A percentile compares a stretch with the other conserved stretches of the same genome.
phyloP scores from a whole-genome alignment of 225 moss, liverwort and hornwort species.

The Marchantia paleacea region DNA sequence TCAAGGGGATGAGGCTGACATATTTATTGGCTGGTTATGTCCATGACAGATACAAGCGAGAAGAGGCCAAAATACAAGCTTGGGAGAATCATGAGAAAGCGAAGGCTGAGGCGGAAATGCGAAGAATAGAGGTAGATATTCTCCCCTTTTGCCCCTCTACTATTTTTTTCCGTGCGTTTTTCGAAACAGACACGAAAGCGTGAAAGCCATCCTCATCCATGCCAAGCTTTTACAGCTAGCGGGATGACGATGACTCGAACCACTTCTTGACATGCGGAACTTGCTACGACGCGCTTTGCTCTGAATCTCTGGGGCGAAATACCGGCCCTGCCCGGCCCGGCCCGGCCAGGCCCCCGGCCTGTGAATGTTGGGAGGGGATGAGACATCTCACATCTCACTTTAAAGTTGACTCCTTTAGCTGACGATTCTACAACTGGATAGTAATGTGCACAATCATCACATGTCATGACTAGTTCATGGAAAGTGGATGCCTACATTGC shows the following conservation, averaged over 20 bases:
- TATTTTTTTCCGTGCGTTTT: neutral
- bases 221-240: slow-evolving; percentile 3
- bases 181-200: neutral
- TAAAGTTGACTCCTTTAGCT: neutral
- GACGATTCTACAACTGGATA: neutral
- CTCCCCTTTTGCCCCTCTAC: neutral
- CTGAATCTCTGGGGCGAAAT: neutral
- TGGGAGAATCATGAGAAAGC: slow-evolving; percentile 90
- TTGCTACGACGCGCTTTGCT: neutral
- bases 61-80: slow-evolving; percentile 80
- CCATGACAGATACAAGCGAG: slow-evolving; percentile 60
- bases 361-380: neutral
- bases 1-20: neutral
- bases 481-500: neutral
- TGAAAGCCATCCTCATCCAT: neutral
- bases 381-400: neutral
- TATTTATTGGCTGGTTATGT: neutral
- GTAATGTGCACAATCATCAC: slow-evolving; percentile 1
- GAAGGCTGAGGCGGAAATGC: slow-evolving; percentile 83
- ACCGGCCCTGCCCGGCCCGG: too few species aligned
- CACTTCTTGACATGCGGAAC: neutral
- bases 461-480: neutral
- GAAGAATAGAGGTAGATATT: slow-evolving; percentile 69
- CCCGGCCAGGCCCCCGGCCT: too few species aligned
- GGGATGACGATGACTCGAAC: neutral